These are phyloP conservation scores for Saturnispora diversa DNA, from an alignment of 805 yeast genomes.

Conservation along the genomic window DNA sequence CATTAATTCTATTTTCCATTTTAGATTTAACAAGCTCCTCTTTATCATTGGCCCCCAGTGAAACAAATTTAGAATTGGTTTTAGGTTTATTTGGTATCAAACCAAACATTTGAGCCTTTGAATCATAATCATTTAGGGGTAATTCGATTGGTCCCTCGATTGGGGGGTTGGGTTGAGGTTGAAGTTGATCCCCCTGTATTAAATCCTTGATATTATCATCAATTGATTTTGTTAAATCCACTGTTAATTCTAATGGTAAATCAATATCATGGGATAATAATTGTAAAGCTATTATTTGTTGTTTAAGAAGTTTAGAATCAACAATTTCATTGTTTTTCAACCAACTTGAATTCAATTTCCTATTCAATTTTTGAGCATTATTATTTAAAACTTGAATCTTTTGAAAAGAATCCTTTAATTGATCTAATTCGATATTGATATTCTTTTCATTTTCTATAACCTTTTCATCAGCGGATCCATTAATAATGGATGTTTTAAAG, in stretches of 20 bases:
- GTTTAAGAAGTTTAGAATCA: constrained; percentile 40
- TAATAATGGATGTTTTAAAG: background rate
- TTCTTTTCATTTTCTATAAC: background rate
- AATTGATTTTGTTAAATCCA: constrained; percentile 26
- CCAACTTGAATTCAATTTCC: constrained; percentile 26
- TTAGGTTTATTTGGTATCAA: constrained; percentile 25
- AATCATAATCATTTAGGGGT: constrained; percentile 26
- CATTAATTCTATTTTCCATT: constrained; percentile 48
- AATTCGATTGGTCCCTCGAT: constrained; percentile 10
- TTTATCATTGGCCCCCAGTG: constrained; percentile 42
- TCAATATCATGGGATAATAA: constrained; percentile 57
- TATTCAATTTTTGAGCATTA: constrained; percentile 4
- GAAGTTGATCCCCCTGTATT: background rate
- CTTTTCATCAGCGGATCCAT: background rate
- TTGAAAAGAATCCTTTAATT: constrained; percentile 2
- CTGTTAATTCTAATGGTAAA: constrained; percentile 47
- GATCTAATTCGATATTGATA: background rate
- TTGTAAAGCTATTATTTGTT: constrained; percentile 59
- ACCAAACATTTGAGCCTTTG: constrained; percentile 37
- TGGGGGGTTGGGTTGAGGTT: no score
- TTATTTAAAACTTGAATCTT: constrained; percentile 7
- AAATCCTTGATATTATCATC: background rate
- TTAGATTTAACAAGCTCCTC: constrained; percentile 49
- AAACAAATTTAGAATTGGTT: constrained; percentile 31
- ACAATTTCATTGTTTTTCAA: constrained; percentile 26